These are phyloP conservation scores for Coemansia sp. DNA, from an alignment of 192 early-diverging fungal species.

Conservation along the genomic window DNA sequence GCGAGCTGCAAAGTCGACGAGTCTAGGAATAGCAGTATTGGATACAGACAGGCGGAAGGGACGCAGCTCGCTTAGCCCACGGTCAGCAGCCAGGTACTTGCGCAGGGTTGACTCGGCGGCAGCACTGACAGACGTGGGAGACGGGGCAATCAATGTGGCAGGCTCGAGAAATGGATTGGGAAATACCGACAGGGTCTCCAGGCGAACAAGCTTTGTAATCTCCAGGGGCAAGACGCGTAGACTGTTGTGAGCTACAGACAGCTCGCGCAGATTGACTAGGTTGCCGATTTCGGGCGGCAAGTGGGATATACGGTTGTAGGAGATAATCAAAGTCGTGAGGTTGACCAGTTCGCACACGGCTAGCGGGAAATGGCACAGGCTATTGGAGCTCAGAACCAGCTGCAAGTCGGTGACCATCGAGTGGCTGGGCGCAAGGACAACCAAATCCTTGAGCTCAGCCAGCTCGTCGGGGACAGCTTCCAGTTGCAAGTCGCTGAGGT, in stretches of 20 bases:
- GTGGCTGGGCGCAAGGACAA: conserved; percentile 42
- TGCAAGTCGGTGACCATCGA: conserved; percentile 39
- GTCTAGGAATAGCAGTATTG: conserved; percentile 26
- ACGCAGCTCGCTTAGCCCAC: background rate
- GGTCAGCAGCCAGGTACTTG: background rate
- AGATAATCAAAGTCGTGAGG: conserved; percentile 51
- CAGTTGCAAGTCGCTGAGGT: conserved; percentile 54
- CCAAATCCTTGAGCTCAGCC: conserved; percentile 51
- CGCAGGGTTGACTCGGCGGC: conserved; percentile 8
- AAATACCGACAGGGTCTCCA: conserved; percentile 36
- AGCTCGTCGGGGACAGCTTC: conserved; percentile 49
- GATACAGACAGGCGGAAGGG: conserved; percentile 13
- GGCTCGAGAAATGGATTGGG: conserved; percentile 39
- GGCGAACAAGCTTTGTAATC: conserved; percentile 19
- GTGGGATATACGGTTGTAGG: conserved; percentile 42
- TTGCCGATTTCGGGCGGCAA: conserved; percentile 52
- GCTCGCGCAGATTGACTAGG: conserved; percentile 44
- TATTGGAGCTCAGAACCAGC: conserved; percentile 38
- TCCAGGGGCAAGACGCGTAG: conserved; percentile 42
- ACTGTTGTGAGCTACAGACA: conserved; percentile 46
- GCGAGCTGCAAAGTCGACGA: conserved; percentile 47
- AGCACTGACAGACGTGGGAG: background rate
- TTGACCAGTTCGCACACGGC: conserved; percentile 49
- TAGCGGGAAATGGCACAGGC: conserved; percentile 32
- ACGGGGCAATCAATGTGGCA: conserved; percentile 5